Conservation (phyloP, 2,329 filamentous ascomycete species). For the Talaromyces sp. region DNA sequence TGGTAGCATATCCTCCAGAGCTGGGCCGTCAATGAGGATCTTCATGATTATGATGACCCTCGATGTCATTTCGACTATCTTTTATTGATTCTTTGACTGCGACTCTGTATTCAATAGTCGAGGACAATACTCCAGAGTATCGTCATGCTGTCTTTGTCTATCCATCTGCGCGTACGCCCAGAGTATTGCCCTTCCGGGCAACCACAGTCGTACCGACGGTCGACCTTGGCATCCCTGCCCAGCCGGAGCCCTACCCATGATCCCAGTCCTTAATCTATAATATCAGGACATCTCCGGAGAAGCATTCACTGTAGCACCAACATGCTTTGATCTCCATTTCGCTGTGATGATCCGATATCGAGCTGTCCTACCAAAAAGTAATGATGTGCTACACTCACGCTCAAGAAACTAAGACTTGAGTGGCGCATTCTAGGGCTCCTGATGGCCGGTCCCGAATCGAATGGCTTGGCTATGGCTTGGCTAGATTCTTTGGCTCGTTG, state of each 20-base stretch:
- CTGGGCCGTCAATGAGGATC: neutral
- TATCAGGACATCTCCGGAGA: neutral
- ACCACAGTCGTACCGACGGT: neutral
- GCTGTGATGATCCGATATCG: neutral
- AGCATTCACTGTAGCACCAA: neutral
- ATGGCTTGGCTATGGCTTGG: constrained; percentile 1
- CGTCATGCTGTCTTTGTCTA: neutral
- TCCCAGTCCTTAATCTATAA: neutral
- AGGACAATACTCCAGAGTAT: neutral
- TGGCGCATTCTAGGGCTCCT: constrained; percentile 15
- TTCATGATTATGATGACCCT: constrained; percentile 1
- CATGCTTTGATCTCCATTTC: neutral
- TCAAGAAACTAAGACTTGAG: neutral
- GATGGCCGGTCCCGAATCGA: neutral
- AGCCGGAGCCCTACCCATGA: neutral
- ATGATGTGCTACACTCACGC: neutral
- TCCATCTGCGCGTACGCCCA: no score
- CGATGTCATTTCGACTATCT: neutral
- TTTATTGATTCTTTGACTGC: neutral
- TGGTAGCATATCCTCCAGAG: neutral
- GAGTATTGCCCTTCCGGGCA: neutral
- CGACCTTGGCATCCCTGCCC: constrained; percentile 9
- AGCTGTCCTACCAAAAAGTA: neutral
- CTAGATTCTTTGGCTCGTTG: neutral
- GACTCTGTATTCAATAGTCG: neutral